Evolutionary conservation across 192 early-diverging fungal species (phyloP), one percentile per base, ranked within the genome.

Genomic region (Backusella westeae): DNA sequence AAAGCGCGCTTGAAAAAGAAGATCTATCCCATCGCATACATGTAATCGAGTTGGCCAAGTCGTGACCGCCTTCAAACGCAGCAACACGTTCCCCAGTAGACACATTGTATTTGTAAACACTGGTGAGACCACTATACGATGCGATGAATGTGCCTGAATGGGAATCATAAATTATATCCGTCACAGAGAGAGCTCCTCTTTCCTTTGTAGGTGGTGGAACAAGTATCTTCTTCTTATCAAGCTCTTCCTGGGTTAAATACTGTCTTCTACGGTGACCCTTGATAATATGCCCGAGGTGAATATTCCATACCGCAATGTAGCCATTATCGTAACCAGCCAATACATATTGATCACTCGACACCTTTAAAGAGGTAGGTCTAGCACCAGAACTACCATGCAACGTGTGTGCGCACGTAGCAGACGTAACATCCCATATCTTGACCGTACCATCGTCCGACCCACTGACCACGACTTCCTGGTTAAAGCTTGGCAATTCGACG

Each of bases 391-490:
- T 75, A 72, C 78, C 70, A 26, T 69, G 42, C 17, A 85, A 29
- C 23, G 85, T 84, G 23, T 70, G 63, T 0, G 86, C 77, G 72
- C 83, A 86, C 6, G 72, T 41, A 4, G 74, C 66, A 15, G 65
- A 80, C 1, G 75, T 15, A 0, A 87, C 74, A 79, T 90, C 82
- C 89, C 89, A 91, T 0, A 91, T 71, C 23, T 83, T 85, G 4
- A 90, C 79, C 34, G 75, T 39, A 0, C 85, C 86, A 69, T 91
- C 90, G 0, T 76, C 78, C 15, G 85, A 84, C 49, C 86, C 90
- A 44, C 84, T 89, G 0, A 89, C 34, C 0, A 91, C 75, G 1
- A 85, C 69, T 49, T 71, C 67, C 1, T 75, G 71, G 12, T 65
- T 36, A 53, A 74, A 36, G 0, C n/a, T 46, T 6, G 77, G 73